Evolutionary conservation across 2,329 filamentous ascomycete genomes (phyloP), one percentile per base, ranked within the genome.

Genomic region (Akanthomyces dipterigenus): DNA sequence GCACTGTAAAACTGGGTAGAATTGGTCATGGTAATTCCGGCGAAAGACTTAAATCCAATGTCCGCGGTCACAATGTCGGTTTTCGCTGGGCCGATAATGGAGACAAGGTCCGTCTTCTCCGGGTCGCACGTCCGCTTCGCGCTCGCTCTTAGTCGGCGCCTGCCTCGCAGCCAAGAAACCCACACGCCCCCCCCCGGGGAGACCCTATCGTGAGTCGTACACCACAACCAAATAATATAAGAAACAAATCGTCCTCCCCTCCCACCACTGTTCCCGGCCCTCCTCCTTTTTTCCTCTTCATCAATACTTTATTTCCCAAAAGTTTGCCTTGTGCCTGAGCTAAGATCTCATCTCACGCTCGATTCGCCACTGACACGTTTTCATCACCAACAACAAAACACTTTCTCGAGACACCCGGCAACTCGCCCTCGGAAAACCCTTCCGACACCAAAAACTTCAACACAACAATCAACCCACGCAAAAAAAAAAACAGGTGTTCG

Each of bases 61-160:
- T 42, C 45, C 24, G n/a, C 46, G 31, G 58, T 60, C 56, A 60
- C 34, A 20, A 51, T 40, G 28, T 5, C 40, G 40, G 28, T 46
- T 46, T 53, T 60, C 22, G 40, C 50, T 60, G 31, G 42, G 42
- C 42, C 50, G 42, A 60, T 38, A 38, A 60, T 60, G 58, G 58
- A 14, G 36, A 20, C 22, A 16, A 46, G 46, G 58, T 55, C 58
- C 58, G 58, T 60, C 40, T 31, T 55, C 49, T 54, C 58, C 49
- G 58, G 58, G 49, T 55, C 58, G 58, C 57, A 40, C 57, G 48
- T 60, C 57, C 57, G 57, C 57, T 31, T 60, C 56, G 50, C 58
- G 24, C 56, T 53, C 56, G 48, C 46, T 51, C 56, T 45, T 53
- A 53, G 56, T 60, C 58, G 56, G 56, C 56, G 56, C 56, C 56